Evolutionary conservation across 1,284 basidiomycete genomes (phyloP), one percentile per base, ranked within the genome.

Genomic region (Wallemia mellicola): DNA sequence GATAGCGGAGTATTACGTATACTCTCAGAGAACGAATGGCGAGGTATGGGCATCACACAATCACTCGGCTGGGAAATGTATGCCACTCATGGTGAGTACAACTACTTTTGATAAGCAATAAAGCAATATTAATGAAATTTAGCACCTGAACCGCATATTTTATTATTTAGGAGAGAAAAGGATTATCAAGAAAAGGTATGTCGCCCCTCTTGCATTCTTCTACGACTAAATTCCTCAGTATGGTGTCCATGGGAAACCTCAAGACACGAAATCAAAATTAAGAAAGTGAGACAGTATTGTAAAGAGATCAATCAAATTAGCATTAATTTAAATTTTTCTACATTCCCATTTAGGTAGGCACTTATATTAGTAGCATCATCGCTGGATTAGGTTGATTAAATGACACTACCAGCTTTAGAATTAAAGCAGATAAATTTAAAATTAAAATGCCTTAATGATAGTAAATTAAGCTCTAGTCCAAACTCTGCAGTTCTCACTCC

Each of bases 41-140:
- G 91, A 67, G 84, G 85, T 0, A 89, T 96, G 62, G 91, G 91
- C 14, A 94, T 94, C 66, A 87, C 84, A 28, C 91, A 95, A 71
- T 89, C 86, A 70, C 73, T 92, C 58, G 91, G 91, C 11, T 96
- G 91, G 91, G 85, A 89, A 68, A 89, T 95, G 67, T 95, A 94
- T 66, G 91, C 92, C 73, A 86, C 94, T 33, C 91, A 94, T 68
- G 85, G 87, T 88, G 65, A 67, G 80, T 71, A 19, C 30, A 27
- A 3, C 1, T 19, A 59, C n/a, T 30, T 14, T 28, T 25, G n/a
- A 28, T 56, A 33, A 19, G n/a, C 28, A 55, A 54, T 2, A 27
- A 19, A 28, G 32, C 24, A 60, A 33, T n/a, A 58, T 7, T 24
- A n/a, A 9, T 24, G 19, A 38, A 28, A 24, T 27, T n/a, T 63